Conservation (phyloP, 2,329 filamentous ascomycete genomes). For the Gnomoniopsis sp. region DNA sequence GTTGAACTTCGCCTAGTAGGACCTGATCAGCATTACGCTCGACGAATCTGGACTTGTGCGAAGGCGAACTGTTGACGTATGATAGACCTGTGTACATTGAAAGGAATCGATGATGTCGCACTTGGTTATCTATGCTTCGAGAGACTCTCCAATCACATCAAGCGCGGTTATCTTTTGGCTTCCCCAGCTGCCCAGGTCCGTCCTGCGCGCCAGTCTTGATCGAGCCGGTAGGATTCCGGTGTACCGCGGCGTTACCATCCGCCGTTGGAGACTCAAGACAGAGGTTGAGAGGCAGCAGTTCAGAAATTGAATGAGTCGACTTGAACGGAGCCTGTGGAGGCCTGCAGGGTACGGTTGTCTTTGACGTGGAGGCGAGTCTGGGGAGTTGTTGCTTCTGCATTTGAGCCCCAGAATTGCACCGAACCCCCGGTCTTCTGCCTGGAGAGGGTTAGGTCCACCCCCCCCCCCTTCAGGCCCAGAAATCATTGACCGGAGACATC, state of each 20-base stretch:
- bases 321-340: too few relatives aligned
- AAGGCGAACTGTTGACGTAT: not conserved
- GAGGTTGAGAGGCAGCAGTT: not conserved
- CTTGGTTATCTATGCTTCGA: not conserved
- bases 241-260: not conserved
- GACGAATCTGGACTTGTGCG: not conserved
- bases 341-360: too few relatives aligned
- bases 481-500: too few relatives aligned
- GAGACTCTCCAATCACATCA: not conserved
- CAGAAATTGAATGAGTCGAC: too few relatives aligned
- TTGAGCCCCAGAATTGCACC: too few relatives aligned
- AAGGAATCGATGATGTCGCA: not conserved
- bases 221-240: not conserved
- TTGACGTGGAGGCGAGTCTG: too few relatives aligned
- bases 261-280: too few relatives aligned
- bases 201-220: not conserved
- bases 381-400: too few relatives aligned
- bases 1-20: not conserved
- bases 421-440: too few relatives aligned
- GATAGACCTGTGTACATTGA: not conserved
- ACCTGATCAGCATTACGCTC: not conserved
- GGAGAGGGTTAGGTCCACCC: too few relatives aligned
- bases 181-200: not conserved
- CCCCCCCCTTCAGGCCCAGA: too few relatives aligned
- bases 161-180: slow-evolving; percentile 1